These are phyloP conservation scores for Samsoniella hepiali DNA, from an alignment of 2,329 filamentous ascomycete genomes.

Conservation along the genomic window DNA sequence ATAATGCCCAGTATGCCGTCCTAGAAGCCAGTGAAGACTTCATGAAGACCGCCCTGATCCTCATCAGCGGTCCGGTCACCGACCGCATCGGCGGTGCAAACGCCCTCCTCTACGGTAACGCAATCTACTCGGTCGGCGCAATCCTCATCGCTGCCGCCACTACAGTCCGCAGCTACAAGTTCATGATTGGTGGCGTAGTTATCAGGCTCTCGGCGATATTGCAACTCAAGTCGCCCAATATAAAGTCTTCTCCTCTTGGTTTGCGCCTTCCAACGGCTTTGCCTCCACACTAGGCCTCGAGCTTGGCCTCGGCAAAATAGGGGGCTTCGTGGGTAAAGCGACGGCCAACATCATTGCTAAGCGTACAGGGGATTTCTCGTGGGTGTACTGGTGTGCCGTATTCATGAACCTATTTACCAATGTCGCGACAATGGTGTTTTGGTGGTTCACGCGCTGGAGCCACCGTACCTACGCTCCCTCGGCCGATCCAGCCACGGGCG, in stretches of 20 bases:
- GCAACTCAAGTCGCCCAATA: conserved; percentile 63
- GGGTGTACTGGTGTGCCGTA: conserved; percentile 60
- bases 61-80: conserved; percentile 53
- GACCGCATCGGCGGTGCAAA: conserved; percentile 57
- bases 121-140: conserved; percentile 55
- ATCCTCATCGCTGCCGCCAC: conserved; percentile 58
- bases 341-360: conserved; percentile 58
- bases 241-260: conserved; percentile 64
- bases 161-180: conserved; percentile 52
- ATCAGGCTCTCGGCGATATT: conserved; percentile 59
- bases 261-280: conserved; percentile 58
- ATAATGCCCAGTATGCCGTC: conserved; percentile 57
- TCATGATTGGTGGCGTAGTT: conserved; percentile 58
- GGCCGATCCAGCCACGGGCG: conserved; percentile 54
- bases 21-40: conserved; percentile 61
- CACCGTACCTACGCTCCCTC: conserved; percentile 45
- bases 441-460: conserved; percentile 52
- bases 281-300: conserved; percentile 60
- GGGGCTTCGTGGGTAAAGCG: conserved; percentile 57
- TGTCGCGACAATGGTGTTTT: conserved; percentile 49
- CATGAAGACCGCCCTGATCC: conserved; percentile 55
- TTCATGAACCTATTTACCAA: conserved; percentile 65
- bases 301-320: conserved; percentile 58
- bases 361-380: conserved; percentile 57
- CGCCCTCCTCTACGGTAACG: conserved; percentile 59